Evolutionary conservation across 495 filamentous ascomycete genomes (phyloP), one percentile per base, ranked within the genome.

Genomic region (Daldinia decipiens): DNA sequence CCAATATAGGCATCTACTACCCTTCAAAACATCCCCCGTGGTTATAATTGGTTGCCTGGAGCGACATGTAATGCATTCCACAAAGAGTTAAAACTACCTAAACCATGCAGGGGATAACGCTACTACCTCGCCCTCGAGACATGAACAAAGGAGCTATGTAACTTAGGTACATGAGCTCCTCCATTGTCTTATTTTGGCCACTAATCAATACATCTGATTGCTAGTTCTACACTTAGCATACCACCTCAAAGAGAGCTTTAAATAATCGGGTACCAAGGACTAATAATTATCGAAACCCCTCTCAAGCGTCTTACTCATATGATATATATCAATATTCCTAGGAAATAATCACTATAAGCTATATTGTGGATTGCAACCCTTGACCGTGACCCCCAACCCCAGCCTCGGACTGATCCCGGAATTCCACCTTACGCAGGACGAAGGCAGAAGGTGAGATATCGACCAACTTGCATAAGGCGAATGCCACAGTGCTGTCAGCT

Each of bases 341-440:
- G 34, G 34, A 36, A 36, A 47, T 47, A 54, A 53, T 34, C 64
- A 54, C 47, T 27, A 66, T 24, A 67, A 40, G 36, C 62, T 65
- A 32, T 40, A 32, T 21, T 58, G 32, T 59, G 39, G 59, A 65
- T 47, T 65, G 61, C 31, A 32, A 70, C 61, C 67, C 54, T 53
- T 24, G 15, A 11, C 62, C 50, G 24, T 27, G 6, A 15, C 45
- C 65, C 58, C 59, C 53, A 58, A 63, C 43, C 66, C 60, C 54
- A 53, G 58, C 45, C 36, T 58, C 59, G 65, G 67, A 34, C 54
- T 63, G 43, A 64, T 64, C 67, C 67, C 54, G 67, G 55, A 38
- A 67, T 61, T 26, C 58, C 65, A 58, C 36, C 31, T 59, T 24
- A 62, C n/a, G 51, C 19, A 17, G 24, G 27, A n/a, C 55, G 26